A percentile compares a stretch with the other conserved stretches of the same genome.
Evolutionary conservation across 768 basidiomycete species (phyloP).

Genomic region (Tulasnella sp.): DNA sequence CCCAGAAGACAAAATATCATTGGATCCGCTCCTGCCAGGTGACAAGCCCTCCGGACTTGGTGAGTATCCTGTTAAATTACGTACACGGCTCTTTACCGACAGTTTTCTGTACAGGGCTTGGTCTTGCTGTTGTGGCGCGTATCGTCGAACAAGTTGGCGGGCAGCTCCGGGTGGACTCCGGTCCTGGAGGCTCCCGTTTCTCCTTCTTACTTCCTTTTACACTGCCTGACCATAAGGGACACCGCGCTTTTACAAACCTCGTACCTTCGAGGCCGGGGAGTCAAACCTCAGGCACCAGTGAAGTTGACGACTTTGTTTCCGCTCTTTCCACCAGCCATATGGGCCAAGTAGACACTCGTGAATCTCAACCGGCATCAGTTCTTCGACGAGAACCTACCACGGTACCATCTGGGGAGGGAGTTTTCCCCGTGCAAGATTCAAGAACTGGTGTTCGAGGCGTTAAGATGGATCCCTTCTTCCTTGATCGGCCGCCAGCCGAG

Average conservation of each 20-base stretch:
- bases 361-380: neutral
- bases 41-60: conserved; percentile 47
- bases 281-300: conserved; percentile 33
- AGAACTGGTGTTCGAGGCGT: conserved; percentile 32
- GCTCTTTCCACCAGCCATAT: conserved; percentile 46
- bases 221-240: conserved; percentile 39
- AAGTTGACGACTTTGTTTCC: conserved; percentile 51
- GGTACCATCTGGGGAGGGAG: conserved; percentile 27
- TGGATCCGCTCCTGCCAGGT: neutral
- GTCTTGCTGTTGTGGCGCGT: conserved; percentile 74
- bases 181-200: conserved; percentile 66
- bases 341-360: conserved; percentile 15
- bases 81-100: neutral
- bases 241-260: conserved; percentile 19
- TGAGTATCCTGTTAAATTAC: conserved; percentile 34
- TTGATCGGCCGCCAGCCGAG: conserved; percentile 25
- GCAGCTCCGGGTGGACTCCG: conserved; percentile 73
- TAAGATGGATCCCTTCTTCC: conserved; percentile 34
- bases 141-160: conserved; percentile 77
- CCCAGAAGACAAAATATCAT: conserved; percentile 41
- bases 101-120: conserved; percentile 49
- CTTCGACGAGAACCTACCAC: conserved; percentile 22
- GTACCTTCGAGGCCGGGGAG: conserved; percentile 15
- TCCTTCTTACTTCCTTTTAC: conserved; percentile 67
- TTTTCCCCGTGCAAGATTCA: conserved; percentile 33